Base-by-base conservation (phyloP, 2,329 filamentous ascomycete genomes). In the Epichloe hybrida region DNA sequence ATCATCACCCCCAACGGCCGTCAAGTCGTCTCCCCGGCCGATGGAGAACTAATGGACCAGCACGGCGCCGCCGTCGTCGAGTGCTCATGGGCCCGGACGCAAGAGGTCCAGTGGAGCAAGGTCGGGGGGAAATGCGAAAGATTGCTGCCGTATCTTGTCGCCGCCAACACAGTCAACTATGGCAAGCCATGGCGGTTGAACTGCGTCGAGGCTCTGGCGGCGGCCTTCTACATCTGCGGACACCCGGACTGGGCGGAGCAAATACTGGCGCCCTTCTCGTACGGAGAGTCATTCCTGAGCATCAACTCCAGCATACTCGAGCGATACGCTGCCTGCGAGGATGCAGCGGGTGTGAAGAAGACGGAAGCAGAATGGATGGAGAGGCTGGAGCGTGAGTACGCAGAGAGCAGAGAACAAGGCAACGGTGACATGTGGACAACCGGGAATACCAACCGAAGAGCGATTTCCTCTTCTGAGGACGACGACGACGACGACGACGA, bases 101-200 rank as follows among this genome's bases (percentile, higher is more conserved):
- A 86, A 46, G 93, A 98, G 67, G 83, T 98, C 5, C 90, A 91
- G 49, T 98, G 91, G 81, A 76, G 74, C 52, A 86, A 86, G 58
- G 95, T 98, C 53, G 93, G 93, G 31, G 23, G 93, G 93, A 93
- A 90, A 67, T 95, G 90, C 67, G 89, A 95, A 72, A 76, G 93
- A 50, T 68, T 96, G 56, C 72, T 98, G 51, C 93, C 93, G 0
- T 98, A 98, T 66, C 81, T 98, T 7, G 90, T 98, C 47, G 93
- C 93, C 5, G 93, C 93, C 46, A 98, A 98, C 66, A 85, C 86
- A 1, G 93, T 96, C 62, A 98, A 98, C 70, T 98, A 98, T 69
- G 93, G 93, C 54, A 87, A 88, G 62, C 93, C 93, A 5, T 96
- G 90, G 87, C 77, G 90, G 50, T 67, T 98, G 55, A 98, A 98